Evolutionary conservation across 176 grass and related monocot genomes (phyloP).

Genomic region (Rhynchospora pubera): DNA sequence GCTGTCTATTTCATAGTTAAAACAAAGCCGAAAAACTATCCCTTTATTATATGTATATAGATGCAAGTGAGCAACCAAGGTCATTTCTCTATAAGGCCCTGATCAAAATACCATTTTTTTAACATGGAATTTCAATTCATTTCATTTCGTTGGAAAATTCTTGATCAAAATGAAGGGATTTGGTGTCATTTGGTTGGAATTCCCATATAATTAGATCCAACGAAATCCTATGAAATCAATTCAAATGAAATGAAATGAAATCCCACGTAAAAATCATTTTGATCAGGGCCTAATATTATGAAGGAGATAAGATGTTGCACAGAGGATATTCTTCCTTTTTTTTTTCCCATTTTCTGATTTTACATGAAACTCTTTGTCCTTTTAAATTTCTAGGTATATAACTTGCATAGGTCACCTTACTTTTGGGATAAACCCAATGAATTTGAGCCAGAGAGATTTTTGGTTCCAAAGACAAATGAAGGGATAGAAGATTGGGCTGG

Average conservation of each 20-base stretch:
- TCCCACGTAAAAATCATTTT: too few species aligned
- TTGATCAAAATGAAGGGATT: too few species aligned
- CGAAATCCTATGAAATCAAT: too few species aligned
- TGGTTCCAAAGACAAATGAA: conserved; percentile 61
- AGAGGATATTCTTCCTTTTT: not conserved
- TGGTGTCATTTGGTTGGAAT: too few species aligned
- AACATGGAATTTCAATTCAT: too few species aligned
- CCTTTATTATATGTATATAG: not conserved
- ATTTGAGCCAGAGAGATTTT: conserved; percentile 88
- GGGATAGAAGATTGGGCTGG: conserved; percentile 77
- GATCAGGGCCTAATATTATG: too few species aligned
- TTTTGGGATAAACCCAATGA: conserved; percentile 83
- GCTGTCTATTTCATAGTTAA: not conserved
- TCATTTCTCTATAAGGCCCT: not conserved
- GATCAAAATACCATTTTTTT: too few species aligned
- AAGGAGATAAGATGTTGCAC: not conserved
- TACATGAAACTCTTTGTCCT: not conserved
- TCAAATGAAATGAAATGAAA: too few species aligned
- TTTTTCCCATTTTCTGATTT: not conserved
- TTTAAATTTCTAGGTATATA: conserved; percentile 58
- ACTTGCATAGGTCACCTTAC: conserved; percentile 85
- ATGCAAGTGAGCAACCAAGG: not conserved
- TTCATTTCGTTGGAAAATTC: too few species aligned
- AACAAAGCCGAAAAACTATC: not conserved
- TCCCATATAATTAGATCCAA: too few species aligned